Evolutionary conservation across 2,329 filamentous ascomycete species (phyloP), one percentile per base, ranked within the genome.

Genomic region (Cladophialophora bantiana): DNA sequence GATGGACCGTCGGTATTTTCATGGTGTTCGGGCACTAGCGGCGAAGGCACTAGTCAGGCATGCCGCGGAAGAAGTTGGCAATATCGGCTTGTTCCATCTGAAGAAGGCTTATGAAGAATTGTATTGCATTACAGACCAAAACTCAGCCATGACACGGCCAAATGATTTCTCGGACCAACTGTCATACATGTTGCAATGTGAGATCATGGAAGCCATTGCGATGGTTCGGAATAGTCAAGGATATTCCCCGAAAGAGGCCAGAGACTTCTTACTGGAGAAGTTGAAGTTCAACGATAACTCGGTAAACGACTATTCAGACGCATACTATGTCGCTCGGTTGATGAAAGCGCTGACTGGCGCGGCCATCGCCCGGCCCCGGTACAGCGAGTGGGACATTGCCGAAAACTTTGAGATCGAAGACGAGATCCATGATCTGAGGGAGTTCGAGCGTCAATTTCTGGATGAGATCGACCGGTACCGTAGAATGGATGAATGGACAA

Each of bases 221-320:
- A 86, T 87, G 69, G 88, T 98, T 56, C 88, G 93, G 59, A 90
- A 94, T 74, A 82, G 83, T 45, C 85, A 89, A 62, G 91, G 93
- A 42, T 90, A 88, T 73, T 94, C 93, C 62, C 94, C 94, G 0
- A 83, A 90, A 74, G 84, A 89, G 60, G 93, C 93, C 4, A 91
- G 94, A 65, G 86, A 87, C 45, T 96, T 97, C 77, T 86, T 99
- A 56, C 86, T 96, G 26, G 93, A 97, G 72, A 91, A 96, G 75
- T 83, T 99, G 38, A 90, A 91, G 57, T 94, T 93, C 81, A 99
- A 99, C 75, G 94, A 99, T 79, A 99, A 99, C 75, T 89, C 91
- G 2, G 90, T 91, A 67, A 99, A 99, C 73, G 80, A 89, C 58
- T 96, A 88, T 75, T 97, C 94, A 4, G 96, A 99, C 74, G 90